Evolutionary conservation across 345 rosid species (phyloP).

Genomic region (Citrus reticulata): DNA sequence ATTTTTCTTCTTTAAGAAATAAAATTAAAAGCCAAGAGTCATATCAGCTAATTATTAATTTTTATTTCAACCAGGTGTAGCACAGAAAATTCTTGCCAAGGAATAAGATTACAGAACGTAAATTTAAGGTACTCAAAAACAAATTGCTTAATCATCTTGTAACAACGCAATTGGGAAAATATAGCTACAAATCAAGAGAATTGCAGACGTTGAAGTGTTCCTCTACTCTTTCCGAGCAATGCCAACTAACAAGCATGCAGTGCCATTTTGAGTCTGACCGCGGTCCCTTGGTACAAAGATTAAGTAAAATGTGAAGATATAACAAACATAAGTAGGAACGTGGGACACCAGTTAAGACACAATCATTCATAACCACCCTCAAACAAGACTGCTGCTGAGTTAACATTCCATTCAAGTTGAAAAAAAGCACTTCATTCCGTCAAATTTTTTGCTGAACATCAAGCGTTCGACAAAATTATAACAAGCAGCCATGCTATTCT

Average conservation of each 20-base stretch:
- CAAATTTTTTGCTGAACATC: not conserved
- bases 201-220: too few species aligned
- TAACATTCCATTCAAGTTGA: not conserved
- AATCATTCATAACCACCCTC: not conserved
- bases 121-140: not conserved
- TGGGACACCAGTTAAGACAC: not conserved
- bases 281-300: too few species aligned
- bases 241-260: too few species aligned
- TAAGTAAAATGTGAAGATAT: too few species aligned
- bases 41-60: too few species aligned
- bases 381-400: not conserved
- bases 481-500: not conserved
- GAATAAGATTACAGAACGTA: slow-evolving; percentile 27
- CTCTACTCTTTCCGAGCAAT: too few species aligned
- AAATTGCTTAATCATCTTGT: slow-evolving; percentile 33
- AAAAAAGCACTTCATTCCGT: not conserved
- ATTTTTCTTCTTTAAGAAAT: not conserved
- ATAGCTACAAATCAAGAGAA: too few species aligned
- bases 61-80: slow-evolving; percentile 21
- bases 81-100: slow-evolving; percentile 23
- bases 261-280: too few species aligned
- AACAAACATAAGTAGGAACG: too few species aligned
- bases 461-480: fast-evolving
- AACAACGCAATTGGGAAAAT: slow-evolving; percentile 21
- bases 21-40: not conserved